A percentile compares a stretch with the other conserved stretches of the same genome.
Evolutionary conservation across 768 basidiomycete genomes (phyloP).

Genomic region (Brasilioporus rufonigricans): DNA sequence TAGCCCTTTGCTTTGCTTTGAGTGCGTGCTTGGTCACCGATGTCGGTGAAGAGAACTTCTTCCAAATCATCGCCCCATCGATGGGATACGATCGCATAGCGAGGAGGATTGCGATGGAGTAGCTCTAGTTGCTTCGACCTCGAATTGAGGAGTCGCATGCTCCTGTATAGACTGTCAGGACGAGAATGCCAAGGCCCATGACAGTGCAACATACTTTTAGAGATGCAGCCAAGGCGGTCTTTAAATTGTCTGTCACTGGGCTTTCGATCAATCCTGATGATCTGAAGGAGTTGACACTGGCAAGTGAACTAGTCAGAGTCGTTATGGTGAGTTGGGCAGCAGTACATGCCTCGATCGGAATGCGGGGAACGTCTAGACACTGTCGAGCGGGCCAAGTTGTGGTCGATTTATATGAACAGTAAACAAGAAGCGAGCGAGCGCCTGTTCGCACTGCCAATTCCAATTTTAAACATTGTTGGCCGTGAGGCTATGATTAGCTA

Average conservation of each 20-base stretch:
- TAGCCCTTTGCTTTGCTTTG: conserved; percentile 19
- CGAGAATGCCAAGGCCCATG: background rate
- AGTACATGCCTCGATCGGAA: background rate
- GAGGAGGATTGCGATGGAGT: background rate
- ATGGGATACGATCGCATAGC: conserved; percentile 30
- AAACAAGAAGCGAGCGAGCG: no score
- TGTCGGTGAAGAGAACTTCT: conserved; percentile 26
- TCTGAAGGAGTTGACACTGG: no score
- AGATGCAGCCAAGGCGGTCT: background rate
- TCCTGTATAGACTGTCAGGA: conserved; percentile 3
- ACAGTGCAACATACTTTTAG: conserved; percentile 3
- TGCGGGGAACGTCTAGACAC: background rate
- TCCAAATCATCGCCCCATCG: conserved; percentile 23
- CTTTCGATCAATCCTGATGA: background rate
- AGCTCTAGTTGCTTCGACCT: conserved; percentile 14
- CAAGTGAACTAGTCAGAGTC: background rate
- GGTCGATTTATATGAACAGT: no score
- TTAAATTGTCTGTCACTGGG: background rate
- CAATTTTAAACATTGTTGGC: no score
- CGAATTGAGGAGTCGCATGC: conserved; percentile 25
- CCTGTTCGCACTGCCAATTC: no score
- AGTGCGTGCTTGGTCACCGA: conserved; percentile 11
- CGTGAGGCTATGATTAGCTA: no score
- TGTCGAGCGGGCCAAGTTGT: no score
- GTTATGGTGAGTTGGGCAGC: background rate